These are phyloP conservation scores for Penicillium ochrochloron DNA, from an alignment of 495 filamentous ascomycete genomes.

Conservation along the genomic window DNA sequence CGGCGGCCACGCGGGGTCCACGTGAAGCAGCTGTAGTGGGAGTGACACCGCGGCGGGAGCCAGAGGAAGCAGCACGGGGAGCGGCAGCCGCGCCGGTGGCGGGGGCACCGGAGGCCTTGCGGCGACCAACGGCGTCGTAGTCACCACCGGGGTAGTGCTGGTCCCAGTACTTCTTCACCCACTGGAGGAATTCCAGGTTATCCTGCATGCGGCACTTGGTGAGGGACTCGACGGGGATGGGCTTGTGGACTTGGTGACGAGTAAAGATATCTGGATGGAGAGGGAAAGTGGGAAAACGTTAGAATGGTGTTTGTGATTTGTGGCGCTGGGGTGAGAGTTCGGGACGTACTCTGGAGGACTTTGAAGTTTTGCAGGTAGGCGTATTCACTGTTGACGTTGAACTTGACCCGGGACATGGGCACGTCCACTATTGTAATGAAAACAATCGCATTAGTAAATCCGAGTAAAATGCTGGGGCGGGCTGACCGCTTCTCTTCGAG, in stretches of 20 bases:
- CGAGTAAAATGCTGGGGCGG: constrained; percentile 1
- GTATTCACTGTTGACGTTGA: constrained; percentile 96
- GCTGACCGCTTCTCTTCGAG: constrained; percentile 4
- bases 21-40: constrained; percentile 67
- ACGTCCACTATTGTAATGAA: constrained; percentile 68
- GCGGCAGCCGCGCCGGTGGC: constrained; percentile 43
- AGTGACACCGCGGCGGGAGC: constrained; percentile 67
- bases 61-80: constrained; percentile 33
- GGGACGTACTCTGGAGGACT: constrained; percentile 81
- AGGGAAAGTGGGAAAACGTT: constrained; percentile 2
- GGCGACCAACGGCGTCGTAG: constrained; percentile 84
- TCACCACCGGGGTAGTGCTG: constrained; percentile 96
- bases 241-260: constrained; percentile 82
- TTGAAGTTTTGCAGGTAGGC: constrained; percentile 99
- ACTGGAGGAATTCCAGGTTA: constrained; percentile 98
- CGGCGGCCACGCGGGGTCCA: constrained; percentile 42
- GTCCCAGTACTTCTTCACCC: constrained; percentile 95
- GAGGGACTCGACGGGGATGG: constrained; percentile 83
- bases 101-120: constrained; percentile 77
- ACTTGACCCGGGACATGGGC: constrained; percentile 95
- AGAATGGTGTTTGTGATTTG: constrained; percentile 4
- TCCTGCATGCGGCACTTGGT: constrained; percentile 99
- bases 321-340: constrained; percentile 2
- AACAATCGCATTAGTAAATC: constrained; percentile 26
- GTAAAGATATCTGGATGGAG: constrained; percentile 71